Evolutionary conservation across 2,329 filamentous ascomycete species (phyloP), one percentile per base, ranked within the genome.

Genomic region (Aspergillus aculeatus): DNA sequence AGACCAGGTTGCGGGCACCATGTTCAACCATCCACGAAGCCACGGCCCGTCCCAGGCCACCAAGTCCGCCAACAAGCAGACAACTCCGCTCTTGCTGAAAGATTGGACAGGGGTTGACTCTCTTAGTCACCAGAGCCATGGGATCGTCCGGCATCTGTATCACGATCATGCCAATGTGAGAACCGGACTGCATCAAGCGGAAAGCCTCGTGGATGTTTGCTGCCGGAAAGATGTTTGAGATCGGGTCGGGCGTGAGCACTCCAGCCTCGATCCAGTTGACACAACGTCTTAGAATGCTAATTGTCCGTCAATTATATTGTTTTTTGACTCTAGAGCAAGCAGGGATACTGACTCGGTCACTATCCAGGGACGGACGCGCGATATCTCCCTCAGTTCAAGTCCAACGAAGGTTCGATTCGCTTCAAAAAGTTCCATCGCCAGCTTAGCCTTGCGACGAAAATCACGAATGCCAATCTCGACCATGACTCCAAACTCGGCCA

Each of bases 401-500:
- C 62, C 57, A 14, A 56, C 29, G 50, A 62, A 68, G 1, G 57
- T 57, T 2, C 61, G 49, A 26, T 67, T 67, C 0, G 21, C 55
- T n/a, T 50, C 47, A 26, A 70, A 69, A 2, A 53, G 35, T 10
- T 58, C 53, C 66, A 69, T 66, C 4, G 24, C 41, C 2, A 70
- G 53, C 21, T 47, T 63, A 2, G 51, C 51, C n/a, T 24, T 16
- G 21, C 21, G 35, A 4, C 51, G 35, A 23, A 54, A 47, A 12
- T 54, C 51, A 32, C 61, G 47, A 48, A 67, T 69, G 2, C 66
- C 67, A 9, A 69, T 55, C 26, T 70, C 68, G 14, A 70, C 50
- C 53, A 69, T 59, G 3, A 14, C 65, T 0, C 71, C 71, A 12
- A 60, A 64, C 0, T 62, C 55, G 0, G 69, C 70, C 7, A 71